A percentile compares a stretch with the other conserved stretches of the same genome.
phyloP scores from a whole-genome alignment of 1,139 yeast genomes.

The Debaryomyces nepalensis region DNA sequence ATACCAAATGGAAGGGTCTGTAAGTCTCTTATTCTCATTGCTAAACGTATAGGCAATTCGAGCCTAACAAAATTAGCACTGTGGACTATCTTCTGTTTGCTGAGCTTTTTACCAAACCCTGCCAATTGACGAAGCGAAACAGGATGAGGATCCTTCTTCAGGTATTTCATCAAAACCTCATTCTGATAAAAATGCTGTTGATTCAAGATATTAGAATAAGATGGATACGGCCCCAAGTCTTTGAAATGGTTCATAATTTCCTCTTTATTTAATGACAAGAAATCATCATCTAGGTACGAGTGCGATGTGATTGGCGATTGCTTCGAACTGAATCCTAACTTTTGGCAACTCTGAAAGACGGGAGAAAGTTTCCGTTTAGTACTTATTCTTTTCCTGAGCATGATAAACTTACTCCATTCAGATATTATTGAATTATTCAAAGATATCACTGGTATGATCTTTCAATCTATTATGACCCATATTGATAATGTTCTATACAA shows the following conservation, averaged over 20 bases:
- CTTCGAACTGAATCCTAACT: background rate
- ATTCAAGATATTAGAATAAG: slow-evolving; percentile 49
- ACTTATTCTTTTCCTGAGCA: background rate
- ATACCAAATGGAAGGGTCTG: slow-evolving; percentile 85
- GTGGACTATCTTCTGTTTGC: slow-evolving; percentile 75
- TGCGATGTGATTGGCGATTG: slow-evolving; percentile 27
- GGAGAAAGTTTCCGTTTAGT: slow-evolving; percentile 9
- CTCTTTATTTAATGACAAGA: slow-evolving; percentile 37
- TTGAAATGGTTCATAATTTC: slow-evolving; percentile 46
- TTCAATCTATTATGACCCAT: slow-evolving; percentile 1
- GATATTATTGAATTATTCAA: too few relatives aligned
- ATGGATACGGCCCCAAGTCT: slow-evolving; percentile 50
- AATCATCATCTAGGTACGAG: slow-evolving; percentile 38
- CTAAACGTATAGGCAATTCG: slow-evolving; percentile 83
- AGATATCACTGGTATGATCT: too few relatives aligned
- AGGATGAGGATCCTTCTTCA: slow-evolving; percentile 75
- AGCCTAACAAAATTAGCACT: slow-evolving; percentile 88
- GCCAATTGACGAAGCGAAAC: slow-evolving; percentile 87
- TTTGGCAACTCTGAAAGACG: slow-evolving; percentile 11
- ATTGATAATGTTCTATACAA: background rate
- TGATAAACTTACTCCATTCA: background rate
- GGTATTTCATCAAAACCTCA: slow-evolving; percentile 69
- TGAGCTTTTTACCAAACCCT: slow-evolving; percentile 80
- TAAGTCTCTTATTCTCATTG: slow-evolving; percentile 76
- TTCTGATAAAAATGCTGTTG: slow-evolving; percentile 89